Percentiles rank a stretch among this genome's conserved stretches.
Evolutionary conservation across 768 basidiomycete species (phyloP).

Genomic region (Pholiota microspora): DNA sequence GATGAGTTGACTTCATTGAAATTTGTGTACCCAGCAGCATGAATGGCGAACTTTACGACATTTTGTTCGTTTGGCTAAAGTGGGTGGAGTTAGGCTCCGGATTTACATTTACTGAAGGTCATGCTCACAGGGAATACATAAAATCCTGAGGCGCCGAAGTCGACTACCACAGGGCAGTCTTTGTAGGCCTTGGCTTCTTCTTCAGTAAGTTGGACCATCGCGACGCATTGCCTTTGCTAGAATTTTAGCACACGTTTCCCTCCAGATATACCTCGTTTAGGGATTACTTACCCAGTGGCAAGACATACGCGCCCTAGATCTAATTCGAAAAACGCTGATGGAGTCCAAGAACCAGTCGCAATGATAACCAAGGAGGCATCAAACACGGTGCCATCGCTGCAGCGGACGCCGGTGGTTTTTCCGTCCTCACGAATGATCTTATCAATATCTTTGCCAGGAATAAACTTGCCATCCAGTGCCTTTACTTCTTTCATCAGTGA

Average conservation of each 20-base stretch:
- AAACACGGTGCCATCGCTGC: conserved; percentile 54
- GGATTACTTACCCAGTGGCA: conserved; percentile 72
- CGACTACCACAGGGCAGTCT: conserved; percentile 65
- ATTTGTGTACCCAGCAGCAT: conserved; percentile 70
- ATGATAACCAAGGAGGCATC: conserved; percentile 64
- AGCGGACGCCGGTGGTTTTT: conserved; percentile 57
- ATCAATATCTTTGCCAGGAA: conserved; percentile 56
- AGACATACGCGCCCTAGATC: conserved; percentile 49
- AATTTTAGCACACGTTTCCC: not conserved
- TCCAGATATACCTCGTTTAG: not conserved
- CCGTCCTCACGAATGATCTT: conserved; percentile 40
- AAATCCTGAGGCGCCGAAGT: conserved; percentile 65
- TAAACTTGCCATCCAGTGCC: conserved; percentile 57
- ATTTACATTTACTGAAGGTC: not conserved
- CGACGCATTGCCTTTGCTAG: conserved; percentile 67
- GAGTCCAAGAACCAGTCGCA: conserved; percentile 84
- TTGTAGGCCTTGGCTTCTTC: conserved; percentile 67
- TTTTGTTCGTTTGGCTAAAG: conserved; percentile 66
- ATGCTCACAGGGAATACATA: conserved; percentile 78
- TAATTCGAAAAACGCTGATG: conserved; percentile 67
- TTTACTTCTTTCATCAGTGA: conserved; percentile 54
- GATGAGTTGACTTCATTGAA: conserved; percentile 28
- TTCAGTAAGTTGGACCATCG: conserved; percentile 67
- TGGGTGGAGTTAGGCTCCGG: conserved; percentile 1
- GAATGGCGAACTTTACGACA: conserved; percentile 77